Conservation (phyloP, 2,329 filamentous ascomycete genomes). For the Mycosphaerella sp. region DNA sequence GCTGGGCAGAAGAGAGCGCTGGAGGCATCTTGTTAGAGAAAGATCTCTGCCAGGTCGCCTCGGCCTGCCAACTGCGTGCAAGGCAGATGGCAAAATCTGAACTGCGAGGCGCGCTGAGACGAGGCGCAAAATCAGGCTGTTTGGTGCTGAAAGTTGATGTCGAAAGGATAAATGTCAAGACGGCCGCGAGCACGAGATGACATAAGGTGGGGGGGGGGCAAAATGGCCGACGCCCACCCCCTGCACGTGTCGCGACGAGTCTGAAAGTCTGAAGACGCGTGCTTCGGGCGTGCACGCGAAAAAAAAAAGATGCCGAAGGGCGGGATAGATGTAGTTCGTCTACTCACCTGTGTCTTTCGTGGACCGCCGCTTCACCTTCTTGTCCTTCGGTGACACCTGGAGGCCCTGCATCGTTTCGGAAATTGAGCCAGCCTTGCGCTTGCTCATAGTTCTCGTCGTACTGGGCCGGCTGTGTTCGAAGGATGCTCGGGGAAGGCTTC, state of each 20-base stretch:
- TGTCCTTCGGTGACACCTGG: neutral
- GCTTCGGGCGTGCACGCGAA: no score
- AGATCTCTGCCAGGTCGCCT: neutral
- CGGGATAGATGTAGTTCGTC: neutral
- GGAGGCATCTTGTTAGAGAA: slow-evolving; percentile 38
- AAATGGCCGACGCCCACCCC: neutral
- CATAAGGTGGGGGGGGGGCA: neutral
- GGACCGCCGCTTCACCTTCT: neutral
- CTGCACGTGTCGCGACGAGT: neutral
- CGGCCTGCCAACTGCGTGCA: neutral
- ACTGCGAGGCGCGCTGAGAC: neutral
- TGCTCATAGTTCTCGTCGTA: neutral
- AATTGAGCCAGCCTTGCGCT: slow-evolving; percentile 3
- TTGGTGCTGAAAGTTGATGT: neutral
- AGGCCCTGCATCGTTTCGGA: neutral
- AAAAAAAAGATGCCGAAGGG: neutral
- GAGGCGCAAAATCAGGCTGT: neutral
- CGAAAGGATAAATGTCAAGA: neutral
- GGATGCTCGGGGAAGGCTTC: neutral
- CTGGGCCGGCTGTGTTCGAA: neutral
- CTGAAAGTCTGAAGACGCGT: neutral
- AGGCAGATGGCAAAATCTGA: neutral
- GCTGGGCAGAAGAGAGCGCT: slow-evolving; percentile 44
- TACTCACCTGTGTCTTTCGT: slow-evolving; percentile 1
- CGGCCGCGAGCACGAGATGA: neutral